A percentile compares a stretch with the other conserved stretches of the same genome.
Evolutionary conservation across 345 rosid species (phyloP).

Genomic region (Populus davidiana): DNA sequence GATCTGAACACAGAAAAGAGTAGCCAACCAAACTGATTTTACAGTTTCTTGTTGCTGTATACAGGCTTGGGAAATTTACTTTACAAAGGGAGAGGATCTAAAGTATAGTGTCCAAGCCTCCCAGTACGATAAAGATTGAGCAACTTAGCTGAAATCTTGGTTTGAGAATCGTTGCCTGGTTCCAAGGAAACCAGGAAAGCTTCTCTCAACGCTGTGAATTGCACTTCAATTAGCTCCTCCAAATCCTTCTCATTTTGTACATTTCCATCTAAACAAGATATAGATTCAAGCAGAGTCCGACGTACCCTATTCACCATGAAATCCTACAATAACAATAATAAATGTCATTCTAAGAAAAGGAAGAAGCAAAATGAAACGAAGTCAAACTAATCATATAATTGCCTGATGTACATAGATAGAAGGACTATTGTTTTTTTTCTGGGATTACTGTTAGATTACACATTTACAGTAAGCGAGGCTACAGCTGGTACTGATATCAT

Average conservation of each 20-base stretch:
- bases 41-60: too few species aligned
- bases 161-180: constrained; percentile 29
- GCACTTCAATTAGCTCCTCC: constrained; percentile 42
- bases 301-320: constrained; percentile 58
- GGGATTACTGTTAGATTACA: too few species aligned
- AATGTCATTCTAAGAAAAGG: background rate
- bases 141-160: constrained; percentile 53
- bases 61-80: background rate
- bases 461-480: too few species aligned
- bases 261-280: constrained; percentile 39
- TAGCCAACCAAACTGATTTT: too few species aligned
- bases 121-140: constrained; percentile 78
- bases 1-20: too few species aligned
- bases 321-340: constrained; percentile 38
- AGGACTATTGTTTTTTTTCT: background rate
- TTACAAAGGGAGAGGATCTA: constrained; percentile 34
- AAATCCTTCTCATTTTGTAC: constrained; percentile 34
- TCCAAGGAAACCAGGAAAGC: constrained; percentile 41
- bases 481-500: too few species aligned
- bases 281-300: constrained; percentile 39
- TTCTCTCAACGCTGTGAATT: constrained; percentile 38
- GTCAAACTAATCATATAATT: background rate
- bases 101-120: constrained; percentile 68
- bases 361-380: background rate
- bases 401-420: background rate